Conservation (phyloP, 140 eudicot genomes). For the Stevia rebaudiana region DNA sequence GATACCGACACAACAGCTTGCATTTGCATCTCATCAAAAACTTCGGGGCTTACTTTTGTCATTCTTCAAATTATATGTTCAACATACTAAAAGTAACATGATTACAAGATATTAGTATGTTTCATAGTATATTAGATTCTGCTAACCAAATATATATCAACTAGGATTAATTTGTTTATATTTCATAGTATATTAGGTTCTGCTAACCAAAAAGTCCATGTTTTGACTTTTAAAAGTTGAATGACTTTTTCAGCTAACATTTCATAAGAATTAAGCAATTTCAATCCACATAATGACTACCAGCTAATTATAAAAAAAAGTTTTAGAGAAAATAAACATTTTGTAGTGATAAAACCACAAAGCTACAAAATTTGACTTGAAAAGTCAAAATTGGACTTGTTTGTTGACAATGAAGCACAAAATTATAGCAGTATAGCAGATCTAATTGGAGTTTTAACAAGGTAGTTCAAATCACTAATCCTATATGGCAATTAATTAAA, state of each 20-base stretch:
- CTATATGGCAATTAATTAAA: background rate
- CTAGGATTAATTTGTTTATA: no score
- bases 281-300: conserved; percentile 7
- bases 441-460: conserved; percentile 19
- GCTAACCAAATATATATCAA: conserved; percentile 8
- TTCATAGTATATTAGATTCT: background rate
- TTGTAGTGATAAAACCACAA: conserved; percentile 2
- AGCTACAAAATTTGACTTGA: background rate
- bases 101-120: conserved; percentile 4
- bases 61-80: conserved; percentile 32
- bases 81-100: conserved; percentile 8
- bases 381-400: conserved; percentile 25
- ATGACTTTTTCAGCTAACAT: background rate
- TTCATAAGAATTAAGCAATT: background rate
- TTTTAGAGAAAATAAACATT: background rate
- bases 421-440: conserved; percentile 14
- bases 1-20: conserved; percentile 62
- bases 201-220: background rate
- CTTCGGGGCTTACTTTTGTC: conserved; percentile 92
- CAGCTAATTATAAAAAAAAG: background rate
- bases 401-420: conserved; percentile 9
- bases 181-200: background rate
- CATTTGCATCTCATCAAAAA: conserved; percentile 42
- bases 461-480: background rate
- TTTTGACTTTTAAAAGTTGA: conserved; percentile 14